Percentiles rank a stretch among this genome's conserved stretches.
These are phyloP conservation scores for Daldinia concentrica DNA, from an alignment of 495 filamentous ascomycete species.

Conservation along the genomic window DNA sequence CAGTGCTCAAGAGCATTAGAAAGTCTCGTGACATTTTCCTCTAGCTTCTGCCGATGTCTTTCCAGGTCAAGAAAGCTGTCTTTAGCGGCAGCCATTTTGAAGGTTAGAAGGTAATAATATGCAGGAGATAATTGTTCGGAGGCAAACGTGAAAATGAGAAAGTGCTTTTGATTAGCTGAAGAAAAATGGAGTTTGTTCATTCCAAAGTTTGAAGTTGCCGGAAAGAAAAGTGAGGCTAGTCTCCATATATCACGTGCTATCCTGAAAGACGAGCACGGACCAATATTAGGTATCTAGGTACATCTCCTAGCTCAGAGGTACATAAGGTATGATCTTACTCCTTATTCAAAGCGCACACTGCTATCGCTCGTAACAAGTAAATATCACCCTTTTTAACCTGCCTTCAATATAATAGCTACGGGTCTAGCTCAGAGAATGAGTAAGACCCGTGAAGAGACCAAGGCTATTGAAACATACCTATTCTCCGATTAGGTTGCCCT, in stretches of 20 bases:
- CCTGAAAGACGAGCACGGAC: background rate
- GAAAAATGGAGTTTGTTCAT: constrained; percentile 3
- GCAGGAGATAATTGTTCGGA: background rate
- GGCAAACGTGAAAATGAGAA: background rate
- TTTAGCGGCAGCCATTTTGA: constrained; percentile 39
- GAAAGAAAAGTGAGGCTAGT: background rate
- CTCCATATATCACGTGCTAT: background rate
- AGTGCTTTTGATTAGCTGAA: background rate
- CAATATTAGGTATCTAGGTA: background rate
- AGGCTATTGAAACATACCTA: too few relatives aligned
- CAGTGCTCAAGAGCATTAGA: constrained; percentile 81
- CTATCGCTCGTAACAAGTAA: too few relatives aligned
- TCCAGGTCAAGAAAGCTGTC: constrained; percentile 70
- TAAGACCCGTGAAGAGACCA: too few relatives aligned
- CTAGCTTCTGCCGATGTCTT: constrained; percentile 75
- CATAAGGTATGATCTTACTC: too few relatives aligned
- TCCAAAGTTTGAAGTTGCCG: background rate
- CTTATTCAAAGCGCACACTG: too few relatives aligned
- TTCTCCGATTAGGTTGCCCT: too few relatives aligned
- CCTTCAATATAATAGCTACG: too few relatives aligned
- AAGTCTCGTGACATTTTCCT: constrained; percentile 78
- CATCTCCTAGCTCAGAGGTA: too few relatives aligned
- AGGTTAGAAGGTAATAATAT: constrained; percentile 2
- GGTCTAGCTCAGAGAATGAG: too few relatives aligned
- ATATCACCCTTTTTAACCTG: too few relatives aligned